Base-by-base conservation (phyloP, 2,329 filamentous ascomycete species). In the Clonostachys rosea region DNA sequence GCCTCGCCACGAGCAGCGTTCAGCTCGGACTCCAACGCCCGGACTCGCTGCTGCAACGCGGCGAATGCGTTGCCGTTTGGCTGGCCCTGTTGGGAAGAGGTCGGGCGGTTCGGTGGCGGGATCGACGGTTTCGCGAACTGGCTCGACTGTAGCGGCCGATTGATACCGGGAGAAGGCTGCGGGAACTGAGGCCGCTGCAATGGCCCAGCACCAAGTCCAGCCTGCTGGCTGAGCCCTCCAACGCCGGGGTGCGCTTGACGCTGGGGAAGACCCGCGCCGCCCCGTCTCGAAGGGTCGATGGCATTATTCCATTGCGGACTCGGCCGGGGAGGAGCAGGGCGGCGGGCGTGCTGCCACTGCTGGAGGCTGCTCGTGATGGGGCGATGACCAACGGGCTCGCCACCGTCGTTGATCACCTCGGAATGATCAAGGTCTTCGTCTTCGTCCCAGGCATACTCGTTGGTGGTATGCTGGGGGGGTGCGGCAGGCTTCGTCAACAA, bases 1-100 rank as follows among this genome's bases (percentile, higher is more conserved):
- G 83, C 83, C 61, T 91, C 87, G 44, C 89, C 89, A 16, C 79
- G 72, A 55, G 87, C 86, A 4, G 78, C 75, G 46, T 73, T 74
- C 14, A 86, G 73, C 44, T 83, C 79, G 6, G 75, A 67, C 53
- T 79, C 74, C 4, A 85, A 68, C 2, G 73, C 68, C 8, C 67
- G 65, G 34, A 84, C 64, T 36, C 77, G 73, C 33, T 77, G 74
- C 53, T 81, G 76, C 3, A 82, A 64, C 0, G 71, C 66, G 5
- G 71, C 62, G 6, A 76, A 49, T 24, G 75, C 61, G 49, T 72
- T 46, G 24, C 24, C 24, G 12, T 42, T 40, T 14, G 35, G 42
- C 16, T 44, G 42, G 30, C n/a, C 24, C 33, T 48, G 47, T 5
- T 43, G 42, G 36, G 36, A 39, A n/a, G 35, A 39, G 24, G 24